Evolutionary conservation across 208 protist genomes (phyloP), one percentile per base, ranked within the genome.

Genomic region (Phytomonas francai): DNA sequence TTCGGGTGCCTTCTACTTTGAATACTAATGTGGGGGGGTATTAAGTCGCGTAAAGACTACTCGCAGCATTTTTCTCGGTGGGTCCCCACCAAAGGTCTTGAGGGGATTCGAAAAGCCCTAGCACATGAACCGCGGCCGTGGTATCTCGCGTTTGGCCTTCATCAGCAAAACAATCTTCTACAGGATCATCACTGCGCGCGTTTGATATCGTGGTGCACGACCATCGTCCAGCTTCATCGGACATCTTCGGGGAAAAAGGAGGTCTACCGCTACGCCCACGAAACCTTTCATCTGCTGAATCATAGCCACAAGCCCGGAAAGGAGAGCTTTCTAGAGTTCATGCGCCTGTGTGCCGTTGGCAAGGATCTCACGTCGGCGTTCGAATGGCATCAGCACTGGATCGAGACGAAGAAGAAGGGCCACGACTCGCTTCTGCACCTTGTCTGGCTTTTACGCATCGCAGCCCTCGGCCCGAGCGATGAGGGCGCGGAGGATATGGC

Each of bases 111-210:
- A 19, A 59, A 57, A 16, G 64, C 73, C 19, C 71, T 96, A 28
- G 92, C 78, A 73, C 73, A 77, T 29, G 90, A 96, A 72, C 90
- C 90, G 2, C 83, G 90, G 6, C 90, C 90, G 65, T 96, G 90
- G 88, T 88, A 87, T 65, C 51, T 93, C 0, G 82, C 77, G 39
- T 92, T 85, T 68, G 45, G 73, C 7, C 78, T 93, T 7, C 88
- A 96, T 63, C 73, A 86, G 57, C 76, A 83, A 58, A 71, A 77
- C 36, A 85, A 96, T 58, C 78, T 88, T 1, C 76, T 96, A 49
- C 77, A 87, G 36, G 90, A 96, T 62, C 77, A 85, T 67, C 83
- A 93, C 75, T 86, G 84, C 60, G 85, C 85, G 45, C 79, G 86
- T 4, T 73, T 96, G 14, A 68, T 93, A 14, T 77, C 86, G 28